Evolutionary conservation across 345 rosid species (phyloP).

Genomic region (Noccaea bulbosa): DNA sequence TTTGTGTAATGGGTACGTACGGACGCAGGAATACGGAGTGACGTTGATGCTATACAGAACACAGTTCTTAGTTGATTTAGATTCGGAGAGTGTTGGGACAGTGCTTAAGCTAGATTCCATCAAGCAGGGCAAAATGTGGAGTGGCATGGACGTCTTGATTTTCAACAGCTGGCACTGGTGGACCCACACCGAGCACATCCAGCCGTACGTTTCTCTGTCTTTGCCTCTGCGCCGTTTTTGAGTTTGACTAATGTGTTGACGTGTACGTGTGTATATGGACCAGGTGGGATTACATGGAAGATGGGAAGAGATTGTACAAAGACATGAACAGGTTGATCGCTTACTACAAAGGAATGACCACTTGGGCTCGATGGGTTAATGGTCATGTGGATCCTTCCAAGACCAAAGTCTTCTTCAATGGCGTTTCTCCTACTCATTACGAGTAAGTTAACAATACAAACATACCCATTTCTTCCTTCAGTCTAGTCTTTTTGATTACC

Average conservation of each 20-base stretch:
- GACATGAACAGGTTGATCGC: conserved; percentile 90
- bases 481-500: not conserved
- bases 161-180: conserved; percentile 98
- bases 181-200: conserved; percentile 72
- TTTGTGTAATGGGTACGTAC: not conserved
- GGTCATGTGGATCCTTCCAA: conserved; percentile 58
- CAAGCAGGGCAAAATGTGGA: conserved; percentile 65
- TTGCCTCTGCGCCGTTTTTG: not conserved
- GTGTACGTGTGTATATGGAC: not conserved
- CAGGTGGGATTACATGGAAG: conserved; percentile 86
- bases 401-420: conserved; percentile 88
- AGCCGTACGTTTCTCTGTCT: conserved; percentile 56
- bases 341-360: conserved; percentile 78
- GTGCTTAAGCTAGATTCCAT: conserved; percentile 80
- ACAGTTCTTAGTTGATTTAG: conserved; percentile 70
- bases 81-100: conserved; percentile 49
- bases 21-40: conserved; percentile 64
- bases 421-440: conserved; percentile 82
- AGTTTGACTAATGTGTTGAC: conserved; percentile 1
- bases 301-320: conserved; percentile 58
- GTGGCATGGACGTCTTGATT: conserved; percentile 83
- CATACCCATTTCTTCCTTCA: not conserved
- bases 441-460: conserved; percentile 55
- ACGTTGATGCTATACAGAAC: conserved; percentile 61
- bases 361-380: conserved; percentile 97